A percentile compares a stretch with the other conserved stretches of the same genome.
Evolutionary conservation across 345 rosid genomes (phyloP).

Genomic region (Hibiscus mutabilis): DNA sequence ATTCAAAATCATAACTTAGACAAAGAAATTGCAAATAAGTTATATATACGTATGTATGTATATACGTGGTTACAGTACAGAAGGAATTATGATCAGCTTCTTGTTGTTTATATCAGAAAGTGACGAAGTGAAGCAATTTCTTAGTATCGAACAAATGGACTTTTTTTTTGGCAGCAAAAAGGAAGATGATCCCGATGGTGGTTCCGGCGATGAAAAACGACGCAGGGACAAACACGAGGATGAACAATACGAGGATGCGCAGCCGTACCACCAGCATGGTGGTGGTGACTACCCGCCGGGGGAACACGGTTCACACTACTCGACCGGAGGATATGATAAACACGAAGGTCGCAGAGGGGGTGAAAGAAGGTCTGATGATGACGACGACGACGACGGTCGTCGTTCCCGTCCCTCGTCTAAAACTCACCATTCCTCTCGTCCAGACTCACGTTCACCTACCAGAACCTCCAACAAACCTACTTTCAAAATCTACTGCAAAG

Average conservation of each 20-base stretch:
- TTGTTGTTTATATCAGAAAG: neutral
- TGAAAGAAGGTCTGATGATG: neutral
- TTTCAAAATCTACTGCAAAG: constrained; percentile 55
- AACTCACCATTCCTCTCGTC: neutral
- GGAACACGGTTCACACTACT: constrained; percentile 4
- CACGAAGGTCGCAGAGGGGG: neutral
- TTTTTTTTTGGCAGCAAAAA: constrained; percentile 17
- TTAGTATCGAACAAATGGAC: constrained; percentile 33
- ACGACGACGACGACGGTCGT: neutral
- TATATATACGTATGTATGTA: neutral
- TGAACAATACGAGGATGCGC: neutral
- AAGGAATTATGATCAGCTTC: neutral
- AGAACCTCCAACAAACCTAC: constrained; percentile 42
- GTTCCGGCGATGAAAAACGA: constrained; percentile 1
- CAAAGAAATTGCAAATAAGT: neutral
- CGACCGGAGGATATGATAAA: neutral
- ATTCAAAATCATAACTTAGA: neutral
- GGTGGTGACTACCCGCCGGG: neutral
- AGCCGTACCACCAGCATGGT: neutral
- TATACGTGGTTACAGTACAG: neutral
- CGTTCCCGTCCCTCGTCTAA: neutral
- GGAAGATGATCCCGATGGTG: constrained; percentile 16
- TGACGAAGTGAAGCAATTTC: neutral
- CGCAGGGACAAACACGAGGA: neutral
- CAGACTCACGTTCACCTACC: constrained; percentile 9